These are phyloP conservation scores for Setaria italica DNA, from an alignment of 202 grass and related monocot genomes.

Conservation along the genomic window DNA sequence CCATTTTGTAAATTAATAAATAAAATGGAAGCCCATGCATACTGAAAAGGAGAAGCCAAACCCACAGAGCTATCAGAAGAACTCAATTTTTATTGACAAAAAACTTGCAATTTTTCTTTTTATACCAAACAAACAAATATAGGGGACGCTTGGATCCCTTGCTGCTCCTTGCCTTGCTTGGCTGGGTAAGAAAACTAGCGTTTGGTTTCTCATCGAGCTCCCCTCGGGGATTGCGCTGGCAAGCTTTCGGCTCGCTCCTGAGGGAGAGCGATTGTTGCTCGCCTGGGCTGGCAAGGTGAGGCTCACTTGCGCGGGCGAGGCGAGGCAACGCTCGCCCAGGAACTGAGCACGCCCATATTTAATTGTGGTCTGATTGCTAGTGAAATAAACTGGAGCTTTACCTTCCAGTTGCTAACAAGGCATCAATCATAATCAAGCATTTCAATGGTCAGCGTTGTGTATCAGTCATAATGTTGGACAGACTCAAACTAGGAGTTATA, in stretches of 20 bases:
- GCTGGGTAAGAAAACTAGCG: too few species aligned
- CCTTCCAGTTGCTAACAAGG: constrained; percentile 19
- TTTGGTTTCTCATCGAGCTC: too few species aligned
- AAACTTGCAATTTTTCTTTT: constrained; percentile 9
- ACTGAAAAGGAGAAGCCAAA: constrained; percentile 22
- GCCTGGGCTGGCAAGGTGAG: too few species aligned
- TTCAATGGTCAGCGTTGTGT: constrained; percentile 19
- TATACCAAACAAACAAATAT: background rate
- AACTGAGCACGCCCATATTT: background rate
- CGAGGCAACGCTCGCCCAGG: too few species aligned
- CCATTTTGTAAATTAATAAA: constrained; percentile 28
- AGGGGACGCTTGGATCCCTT: too few species aligned
- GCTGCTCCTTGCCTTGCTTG: too few species aligned
- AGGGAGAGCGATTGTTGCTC: too few species aligned
- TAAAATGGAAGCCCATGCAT: constrained; percentile 26
- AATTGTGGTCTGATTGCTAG: constrained; percentile 24
- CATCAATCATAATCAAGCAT: constrained; percentile 35
- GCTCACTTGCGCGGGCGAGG: too few species aligned
- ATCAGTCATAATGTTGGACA: constrained; percentile 14
- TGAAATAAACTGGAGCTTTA: constrained; percentile 28
- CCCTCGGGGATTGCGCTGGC: too few species aligned
- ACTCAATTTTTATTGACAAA: background rate
- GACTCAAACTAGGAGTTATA: background rate
- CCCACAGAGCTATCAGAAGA: background rate
- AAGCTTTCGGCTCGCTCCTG: too few species aligned